Evolutionary conservation across 2,329 filamentous ascomycete genomes (phyloP).

Genomic region (Biscogniauxia marginata): DNA sequence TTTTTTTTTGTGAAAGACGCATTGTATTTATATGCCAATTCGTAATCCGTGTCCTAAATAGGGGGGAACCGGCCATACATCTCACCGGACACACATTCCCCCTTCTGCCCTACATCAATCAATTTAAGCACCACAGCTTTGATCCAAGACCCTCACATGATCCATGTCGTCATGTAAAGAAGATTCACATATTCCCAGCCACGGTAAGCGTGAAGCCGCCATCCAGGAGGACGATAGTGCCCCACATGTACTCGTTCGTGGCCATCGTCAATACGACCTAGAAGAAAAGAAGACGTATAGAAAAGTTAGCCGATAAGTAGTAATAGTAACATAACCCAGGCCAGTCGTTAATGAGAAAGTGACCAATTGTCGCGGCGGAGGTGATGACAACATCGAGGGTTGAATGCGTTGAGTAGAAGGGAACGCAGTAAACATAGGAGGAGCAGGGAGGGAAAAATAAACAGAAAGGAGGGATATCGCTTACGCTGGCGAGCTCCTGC

Average conservation of each 20-base stretch:
- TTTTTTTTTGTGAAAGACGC: no score
- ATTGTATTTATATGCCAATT: no score
- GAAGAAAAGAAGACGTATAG: background rate
- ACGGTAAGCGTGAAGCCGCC: slow-evolving; percentile 22
- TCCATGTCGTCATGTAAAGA: slow-evolving; percentile 42
- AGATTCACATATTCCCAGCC: slow-evolving; percentile 21
- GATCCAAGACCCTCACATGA: no score
- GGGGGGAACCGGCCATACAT: no score
- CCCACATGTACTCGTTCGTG: slow-evolving; percentile 30
- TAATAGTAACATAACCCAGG: no score
- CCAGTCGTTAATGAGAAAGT: no score
- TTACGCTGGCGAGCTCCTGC: slow-evolving; percentile 28
- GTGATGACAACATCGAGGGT: no score
- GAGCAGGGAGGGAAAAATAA: background rate
- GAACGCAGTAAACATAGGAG: background rate
- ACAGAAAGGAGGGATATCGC: slow-evolving; percentile 3
- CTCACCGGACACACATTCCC: no score
- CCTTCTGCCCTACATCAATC: no score
- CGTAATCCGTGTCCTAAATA: no score
- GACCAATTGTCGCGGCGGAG: no score
- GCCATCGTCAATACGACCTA: slow-evolving; percentile 26
- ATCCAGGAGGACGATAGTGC: slow-evolving; percentile 25
- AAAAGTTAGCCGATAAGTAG: background rate
- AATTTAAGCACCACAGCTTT: no score
- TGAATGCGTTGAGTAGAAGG: background rate